Conservation (phyloP, 2,329 filamentous ascomycete genomes). For the Akanthomyces uredinophilus region DNA sequence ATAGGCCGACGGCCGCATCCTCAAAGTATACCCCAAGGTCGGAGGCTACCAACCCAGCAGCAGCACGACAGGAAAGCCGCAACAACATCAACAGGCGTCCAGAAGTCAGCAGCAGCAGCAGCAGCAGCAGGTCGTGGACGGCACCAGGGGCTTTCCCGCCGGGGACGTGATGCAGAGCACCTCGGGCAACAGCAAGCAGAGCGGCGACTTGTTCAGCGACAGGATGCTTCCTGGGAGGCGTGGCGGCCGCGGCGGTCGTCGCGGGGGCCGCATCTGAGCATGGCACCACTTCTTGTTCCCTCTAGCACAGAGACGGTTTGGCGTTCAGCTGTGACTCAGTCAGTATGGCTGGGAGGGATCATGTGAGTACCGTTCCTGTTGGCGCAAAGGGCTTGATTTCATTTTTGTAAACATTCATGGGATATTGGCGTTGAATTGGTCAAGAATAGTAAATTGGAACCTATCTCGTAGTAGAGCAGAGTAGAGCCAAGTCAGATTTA, state of each 20-base stretch:
- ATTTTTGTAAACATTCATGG: background rate
- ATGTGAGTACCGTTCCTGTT: background rate
- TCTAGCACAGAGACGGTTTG: background rate
- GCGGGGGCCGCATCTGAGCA: constrained; percentile 10
- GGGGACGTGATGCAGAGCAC: constrained; percentile 42
- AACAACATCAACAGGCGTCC: constrained; percentile 21
- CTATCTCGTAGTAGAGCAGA: background rate
- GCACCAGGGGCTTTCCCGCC: constrained; percentile 44
- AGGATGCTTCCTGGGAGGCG: constrained; percentile 27
- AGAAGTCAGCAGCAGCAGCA: constrained; percentile 22
- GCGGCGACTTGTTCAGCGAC: constrained; percentile 46
- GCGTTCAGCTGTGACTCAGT: background rate
- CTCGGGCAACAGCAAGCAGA: constrained; percentile 17
- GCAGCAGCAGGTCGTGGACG: constrained; percentile 42
- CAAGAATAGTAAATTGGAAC: background rate
- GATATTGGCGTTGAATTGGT: constrained; percentile 6
- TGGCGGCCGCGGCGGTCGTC: constrained; percentile 19
- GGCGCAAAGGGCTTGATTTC: background rate
- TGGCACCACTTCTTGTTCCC: background rate
- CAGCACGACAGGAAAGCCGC: constrained; percentile 12
- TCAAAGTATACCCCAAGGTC: constrained; percentile 68
- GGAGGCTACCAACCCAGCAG: constrained; percentile 33
- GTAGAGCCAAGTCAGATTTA: background rate
- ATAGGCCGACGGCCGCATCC: constrained; percentile 67
- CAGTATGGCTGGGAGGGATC: background rate